Base-by-base conservation (phyloP, 140 eudicot species). In the Flaveria floridana region DNA sequence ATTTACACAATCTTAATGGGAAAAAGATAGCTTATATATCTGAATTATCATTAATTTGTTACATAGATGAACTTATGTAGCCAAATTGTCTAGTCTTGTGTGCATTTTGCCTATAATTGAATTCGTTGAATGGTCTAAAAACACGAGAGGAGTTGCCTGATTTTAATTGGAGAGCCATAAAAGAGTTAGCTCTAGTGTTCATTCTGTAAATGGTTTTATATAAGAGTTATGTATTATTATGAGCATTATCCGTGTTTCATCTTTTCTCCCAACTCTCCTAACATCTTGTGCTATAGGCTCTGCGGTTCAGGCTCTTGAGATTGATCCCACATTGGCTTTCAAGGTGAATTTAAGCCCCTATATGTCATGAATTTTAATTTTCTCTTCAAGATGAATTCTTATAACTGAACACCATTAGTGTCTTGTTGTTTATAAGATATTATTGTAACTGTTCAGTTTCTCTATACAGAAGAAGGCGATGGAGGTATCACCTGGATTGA, bases 401-500 rank as follows among this genome's bases (percentile, higher is more conserved):
- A 59, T 21, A 66, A 52, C 37, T 44, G 16, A 63, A 68, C 16
- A 12, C 18, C 13, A 15, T 74, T 47, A 67, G 59, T 39, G 16
- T 78, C 14, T 62, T 70, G 71, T 62, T 70, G 48, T 39, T 48
- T 50, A 34, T 78, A 78, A 8, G 66, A 78, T 50, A 50, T 5
- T 20, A 80, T 80, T 66, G 71, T 69, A 79, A 87, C 83, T 72
- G 42, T 66, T 86, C 69, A 20, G 81, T 80, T 68, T 84, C 57
- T 77, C 21, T 64, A 77, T 87, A 51, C 89, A 92, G 98, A 89
- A 82, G 74, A 89, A 75, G 82, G 98, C 98, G 52, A 63, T 77
- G 44, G 96, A 87, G 63, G 12, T 92, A 79, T 70, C 89, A 61
- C 76, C 88, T 72, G 91, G 82, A 39, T 82, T 93, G 51, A 93